Conservation (phyloP, 345 rosid species). For the Schrenkiella parvula region DNA sequence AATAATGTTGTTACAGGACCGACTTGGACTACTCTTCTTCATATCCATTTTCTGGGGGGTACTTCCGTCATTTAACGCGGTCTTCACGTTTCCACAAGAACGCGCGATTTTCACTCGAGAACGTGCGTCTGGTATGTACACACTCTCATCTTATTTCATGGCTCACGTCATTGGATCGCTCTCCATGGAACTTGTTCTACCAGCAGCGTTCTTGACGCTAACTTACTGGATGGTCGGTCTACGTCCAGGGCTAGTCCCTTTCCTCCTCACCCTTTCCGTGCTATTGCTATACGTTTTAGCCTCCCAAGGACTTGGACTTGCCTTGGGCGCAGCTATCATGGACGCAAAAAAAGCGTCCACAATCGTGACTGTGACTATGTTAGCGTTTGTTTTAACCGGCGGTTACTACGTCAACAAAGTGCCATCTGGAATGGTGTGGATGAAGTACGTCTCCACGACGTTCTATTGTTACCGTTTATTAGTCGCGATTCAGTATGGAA, state of each 20-base stretch:
- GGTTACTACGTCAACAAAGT: constrained; percentile 85
- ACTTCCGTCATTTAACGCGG: constrained; percentile 74
- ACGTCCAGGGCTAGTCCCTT: constrained; percentile 49
- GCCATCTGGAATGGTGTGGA: constrained; percentile 69
- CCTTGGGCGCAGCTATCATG: constrained; percentile 81
- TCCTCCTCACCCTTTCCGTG: constrained; percentile 51
- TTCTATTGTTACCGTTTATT: constrained; percentile 69
- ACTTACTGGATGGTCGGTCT: constrained; percentile 86
- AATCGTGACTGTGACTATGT: constrained; percentile 74
- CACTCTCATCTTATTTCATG: constrained; percentile 84
- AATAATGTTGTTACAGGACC: constrained; percentile 44
- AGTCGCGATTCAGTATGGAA: constrained; percentile 60
- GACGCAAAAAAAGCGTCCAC: constrained; percentile 92
- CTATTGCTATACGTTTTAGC: constrained; percentile 74
- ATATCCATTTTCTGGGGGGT: constrained; percentile 94
- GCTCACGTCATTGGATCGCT: constrained; percentile 68
- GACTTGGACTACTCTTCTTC: constrained; percentile 83
- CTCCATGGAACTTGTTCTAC: constrained; percentile 90
- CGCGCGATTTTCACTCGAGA: constrained; percentile 67
- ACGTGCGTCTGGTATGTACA: constrained; percentile 84
- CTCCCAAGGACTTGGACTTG: constrained; percentile 85
- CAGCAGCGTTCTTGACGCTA: constrained; percentile 55
- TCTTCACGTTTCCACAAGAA: constrained; percentile 87
- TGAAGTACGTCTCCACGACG: constrained; percentile 71
- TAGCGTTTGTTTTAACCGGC: constrained; percentile 79